phyloP scores from a whole-genome alignment of 768 basidiomycete genomes.

The Cystobasidium tubakii region DNA sequence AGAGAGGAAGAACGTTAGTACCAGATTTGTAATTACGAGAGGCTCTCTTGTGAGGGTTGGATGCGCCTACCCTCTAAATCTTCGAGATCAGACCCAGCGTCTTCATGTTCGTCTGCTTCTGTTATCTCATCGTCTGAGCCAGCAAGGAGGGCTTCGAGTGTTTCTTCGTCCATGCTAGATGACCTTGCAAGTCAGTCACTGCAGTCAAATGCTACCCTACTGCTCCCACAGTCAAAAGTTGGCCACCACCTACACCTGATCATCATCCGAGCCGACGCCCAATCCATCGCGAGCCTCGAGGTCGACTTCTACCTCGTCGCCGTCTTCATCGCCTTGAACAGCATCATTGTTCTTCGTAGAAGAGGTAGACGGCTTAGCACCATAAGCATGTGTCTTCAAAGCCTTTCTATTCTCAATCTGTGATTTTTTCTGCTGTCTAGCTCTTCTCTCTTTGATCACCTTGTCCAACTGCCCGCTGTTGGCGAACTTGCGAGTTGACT shows the following conservation, averaged over 20 bases:
- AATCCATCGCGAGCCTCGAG: constrained; percentile 50
- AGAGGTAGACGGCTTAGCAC: neutral
- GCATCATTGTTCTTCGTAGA: constrained; percentile 28
- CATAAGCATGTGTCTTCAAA: constrained; percentile 9
- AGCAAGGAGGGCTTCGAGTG: constrained; percentile 14
- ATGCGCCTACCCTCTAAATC: constrained; percentile 61
- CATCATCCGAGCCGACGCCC: neutral
- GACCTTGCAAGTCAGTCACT: neutral
- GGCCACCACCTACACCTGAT: neutral
- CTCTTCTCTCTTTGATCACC: constrained; percentile 34
- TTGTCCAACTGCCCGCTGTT: constrained; percentile 17
- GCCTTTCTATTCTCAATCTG: constrained; percentile 36
- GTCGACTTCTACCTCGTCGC: constrained; percentile 49
- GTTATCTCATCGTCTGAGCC: constrained; percentile 46
- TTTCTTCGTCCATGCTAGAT: constrained; percentile 35
- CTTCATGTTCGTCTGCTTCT: constrained; percentile 47
- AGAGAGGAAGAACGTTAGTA: too few relatives aligned
- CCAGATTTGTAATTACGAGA: too few relatives aligned
- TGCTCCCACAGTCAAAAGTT: neutral
- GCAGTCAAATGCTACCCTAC: neutral
- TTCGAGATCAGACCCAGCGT: constrained; percentile 61
- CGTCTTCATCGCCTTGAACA: constrained; percentile 48
- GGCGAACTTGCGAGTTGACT: constrained; percentile 28
- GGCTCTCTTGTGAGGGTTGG: neutral
- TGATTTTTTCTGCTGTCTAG: constrained; percentile 32